Percentiles rank a stretch among this genome's conserved stretches.
phyloP scores from a whole-genome alignment of 805 yeast species.

The Myxozyma neotropica region DNA sequence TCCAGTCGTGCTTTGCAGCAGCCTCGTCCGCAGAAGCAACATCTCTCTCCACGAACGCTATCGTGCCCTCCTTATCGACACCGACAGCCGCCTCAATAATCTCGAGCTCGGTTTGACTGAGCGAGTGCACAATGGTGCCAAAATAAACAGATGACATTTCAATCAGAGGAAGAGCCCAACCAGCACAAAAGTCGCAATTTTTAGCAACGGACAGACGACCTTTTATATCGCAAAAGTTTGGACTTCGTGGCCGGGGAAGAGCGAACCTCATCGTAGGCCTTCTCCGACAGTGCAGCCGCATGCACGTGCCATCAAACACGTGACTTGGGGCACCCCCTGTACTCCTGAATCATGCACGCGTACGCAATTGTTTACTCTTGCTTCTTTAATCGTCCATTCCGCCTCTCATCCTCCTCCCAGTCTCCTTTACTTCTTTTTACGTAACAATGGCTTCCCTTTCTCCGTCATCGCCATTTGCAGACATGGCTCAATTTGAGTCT shows the following conservation, averaged over 20 bases:
- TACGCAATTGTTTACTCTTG: background rate
- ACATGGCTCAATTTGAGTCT: constrained; percentile 7
- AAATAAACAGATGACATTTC: constrained; percentile 16
- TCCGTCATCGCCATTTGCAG: background rate
- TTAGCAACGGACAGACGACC: background rate
- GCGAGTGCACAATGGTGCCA: constrained; percentile 78
- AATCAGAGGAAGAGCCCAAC: too few species aligned
- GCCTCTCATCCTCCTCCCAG: background rate
- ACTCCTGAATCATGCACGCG: too few species aligned
- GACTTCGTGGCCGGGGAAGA: background rate
- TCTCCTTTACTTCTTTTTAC: background rate
- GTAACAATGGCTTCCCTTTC: background rate
- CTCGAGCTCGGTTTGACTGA: constrained; percentile 58
- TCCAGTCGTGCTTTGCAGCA: constrained; percentile 35
- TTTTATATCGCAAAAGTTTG: background rate
- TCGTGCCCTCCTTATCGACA: constrained; percentile 60
- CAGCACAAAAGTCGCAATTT: too few species aligned
- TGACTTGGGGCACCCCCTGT: background rate
- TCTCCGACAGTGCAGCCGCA: constrained; percentile 1
- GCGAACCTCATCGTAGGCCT: constrained; percentile 4
- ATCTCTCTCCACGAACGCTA: constrained; percentile 45
- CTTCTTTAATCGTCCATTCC: background rate
- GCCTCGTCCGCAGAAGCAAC: constrained; percentile 39
- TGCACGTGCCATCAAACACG: background rate
- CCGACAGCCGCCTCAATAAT: constrained; percentile 63